Evolutionary conservation across 768 basidiomycete genomes (phyloP).

Genomic region (Nidularia pulvinata): DNA sequence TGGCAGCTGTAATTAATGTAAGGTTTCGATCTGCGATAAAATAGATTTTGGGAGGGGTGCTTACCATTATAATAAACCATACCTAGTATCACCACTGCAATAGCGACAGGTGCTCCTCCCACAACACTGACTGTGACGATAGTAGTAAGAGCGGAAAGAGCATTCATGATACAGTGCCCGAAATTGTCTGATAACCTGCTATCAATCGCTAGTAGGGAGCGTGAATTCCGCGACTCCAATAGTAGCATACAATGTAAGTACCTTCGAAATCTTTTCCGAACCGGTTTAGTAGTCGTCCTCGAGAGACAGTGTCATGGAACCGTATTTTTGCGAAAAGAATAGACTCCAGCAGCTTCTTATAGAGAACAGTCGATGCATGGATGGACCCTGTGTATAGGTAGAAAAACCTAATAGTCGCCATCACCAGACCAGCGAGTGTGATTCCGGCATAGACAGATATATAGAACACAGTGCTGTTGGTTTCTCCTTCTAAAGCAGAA

Average conservation of each 20-base stretch:
- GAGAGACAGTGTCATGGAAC: constrained; percentile 91
- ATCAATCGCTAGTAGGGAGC: constrained; percentile 59
- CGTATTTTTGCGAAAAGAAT: constrained; percentile 88
- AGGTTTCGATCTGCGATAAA: too few relatives aligned
- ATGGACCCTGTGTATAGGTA: constrained; percentile 85
- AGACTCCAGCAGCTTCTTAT: constrained; percentile 73
- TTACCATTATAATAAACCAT: constrained; percentile 72
- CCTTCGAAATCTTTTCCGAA: constrained; percentile 93
- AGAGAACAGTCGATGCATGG: constrained; percentile 74
- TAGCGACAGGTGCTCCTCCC: constrained; percentile 75
- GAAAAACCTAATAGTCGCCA: constrained; percentile 66
- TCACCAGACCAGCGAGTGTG: constrained; percentile 36
- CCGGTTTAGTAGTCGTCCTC: constrained; percentile 80
- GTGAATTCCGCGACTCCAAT: constrained; percentile 12
- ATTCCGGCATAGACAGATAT: constrained; percentile 67
- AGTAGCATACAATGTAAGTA: constrained; percentile 13
- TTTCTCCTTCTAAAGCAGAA: constrained; percentile 34
- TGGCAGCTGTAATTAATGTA: constrained; percentile 23
- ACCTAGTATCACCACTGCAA: constrained; percentile 56
- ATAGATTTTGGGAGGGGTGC: constrained; percentile 8
- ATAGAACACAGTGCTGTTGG: constrained; percentile 55
- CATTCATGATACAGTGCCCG: constrained; percentile 74
- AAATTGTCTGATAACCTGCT: constrained; percentile 85
- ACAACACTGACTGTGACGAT: constrained; percentile 74
- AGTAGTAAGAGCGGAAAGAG: constrained; percentile 68